Evolutionary conservation across 2,329 filamentous ascomycete genomes (phyloP), one percentile per base, ranked within the genome.

Genomic region (Meredithiella fracta): DNA sequence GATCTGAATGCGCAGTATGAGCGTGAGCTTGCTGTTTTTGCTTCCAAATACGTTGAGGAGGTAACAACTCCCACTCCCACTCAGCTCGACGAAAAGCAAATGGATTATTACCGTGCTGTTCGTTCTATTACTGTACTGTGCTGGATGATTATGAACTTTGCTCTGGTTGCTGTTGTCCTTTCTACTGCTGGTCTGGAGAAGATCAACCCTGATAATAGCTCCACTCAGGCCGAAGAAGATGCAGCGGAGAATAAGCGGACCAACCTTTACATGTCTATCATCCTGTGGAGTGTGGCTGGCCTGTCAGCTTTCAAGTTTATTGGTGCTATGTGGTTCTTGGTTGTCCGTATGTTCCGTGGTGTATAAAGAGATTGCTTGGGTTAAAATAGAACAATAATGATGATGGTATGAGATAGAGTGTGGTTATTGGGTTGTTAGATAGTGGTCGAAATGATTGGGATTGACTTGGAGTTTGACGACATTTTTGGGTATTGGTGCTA

Each of bases 31-130:
- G 70, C 74, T 2, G 76, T 82, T 14, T 94, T 97, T 66, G 70
- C 76, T 47, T 71, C 73, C 25, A 97, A 96, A 68, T 80, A 80
- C 49, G 82, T 83, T 26, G 80, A 83, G 60, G 82, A 88, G 60
- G 81, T 83, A 68, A 81, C 79, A 63, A 63, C 73, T 0, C 76
- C 78, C 0, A 75, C 73, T 0, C 66, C 76, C 0, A 66, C 71
- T 0, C 74, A 79, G 62, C 70, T 77, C 47, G 75, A 80, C 37
- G 90, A 96, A 66, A 87, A 85, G 65, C 91, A 98, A 68, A 88
- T 96, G 73, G 92, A 98, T 67, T 98, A 97, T 71, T 98, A 98
- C 77, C 89, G 90, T 64, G 92, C 90, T 61, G 95, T 98, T 67
- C 81, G 92, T 60, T 94, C 86, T 20, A 80, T 87, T 26, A 90